Base-by-base conservation (phyloP, 192 early-diverging fungal genomes). In the Rhizophagus sp. region DNA sequence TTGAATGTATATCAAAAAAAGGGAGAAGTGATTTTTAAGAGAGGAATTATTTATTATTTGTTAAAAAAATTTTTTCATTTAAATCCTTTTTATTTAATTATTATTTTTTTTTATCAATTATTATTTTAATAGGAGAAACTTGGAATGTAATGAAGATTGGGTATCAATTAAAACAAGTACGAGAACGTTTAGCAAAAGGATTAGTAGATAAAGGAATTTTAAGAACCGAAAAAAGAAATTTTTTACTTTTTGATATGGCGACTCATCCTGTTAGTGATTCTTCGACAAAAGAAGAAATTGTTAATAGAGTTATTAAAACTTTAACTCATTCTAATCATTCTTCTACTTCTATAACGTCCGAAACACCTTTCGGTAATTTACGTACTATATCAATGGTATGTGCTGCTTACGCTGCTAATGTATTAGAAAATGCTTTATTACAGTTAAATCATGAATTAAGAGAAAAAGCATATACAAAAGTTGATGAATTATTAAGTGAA, bases 201-300 rank as follows among this genome's bases (percentile, higher is more conserved):
- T 84, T 99, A 57, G 97, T 99, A n/a, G 97, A 99, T 84, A 99
- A 99, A 84, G 97, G 97, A 22, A 93, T 99, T 39, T 83, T 99
- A 57, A 87, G 97, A 62, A 99, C 97, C 22, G 97, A 98, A 83
- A 97, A 98, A 81, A 88, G 95, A 39, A 98, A 96, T 82, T 98
- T 97, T 83, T 83, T 99, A 62, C 88, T 99, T 71, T 98, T 98
- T 79, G 97, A 99, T 80, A 96, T 98, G 95, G 96, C 97, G 24
- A 98, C 97, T 19, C 97, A 99, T 82, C 97, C 97, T 27, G 92
- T 99, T 6, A 90, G 94, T 27, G 96, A 99, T 62, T 90, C 91
- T 24, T 87, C 91, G 27, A 91, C 94, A 67, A 98, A 98, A 77
- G 96, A 97, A 68, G 90, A 94, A 79, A 87, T 99, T 44, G 92